These are phyloP conservation scores for Theileria orientalis DNA, from an alignment of 169 alveolate species.

Conservation along the genomic window DNA sequence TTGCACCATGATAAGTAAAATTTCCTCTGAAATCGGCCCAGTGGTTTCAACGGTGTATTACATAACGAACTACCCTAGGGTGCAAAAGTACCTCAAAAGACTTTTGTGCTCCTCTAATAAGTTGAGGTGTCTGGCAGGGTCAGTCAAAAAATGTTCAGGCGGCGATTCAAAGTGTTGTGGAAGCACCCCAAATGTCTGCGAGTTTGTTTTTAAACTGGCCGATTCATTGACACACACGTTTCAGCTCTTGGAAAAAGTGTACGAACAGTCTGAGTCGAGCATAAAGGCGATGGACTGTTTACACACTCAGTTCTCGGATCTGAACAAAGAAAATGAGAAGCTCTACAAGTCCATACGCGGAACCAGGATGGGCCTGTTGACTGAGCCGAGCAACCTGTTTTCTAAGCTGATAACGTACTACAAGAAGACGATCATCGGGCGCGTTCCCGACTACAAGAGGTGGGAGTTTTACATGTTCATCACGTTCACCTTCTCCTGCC, in stretches of 20 bases:
- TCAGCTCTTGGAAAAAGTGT: not conserved
- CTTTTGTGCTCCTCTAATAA: not conserved
- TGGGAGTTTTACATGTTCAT: constrained; percentile 6
- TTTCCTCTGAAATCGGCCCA: not conserved
- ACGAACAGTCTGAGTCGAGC: not conserved
- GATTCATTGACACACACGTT: not conserved
- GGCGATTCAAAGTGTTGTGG: not conserved
- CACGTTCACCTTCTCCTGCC: not conserved
- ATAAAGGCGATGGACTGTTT: not conserved
- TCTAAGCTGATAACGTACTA: constrained; percentile 10
- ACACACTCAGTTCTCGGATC: not conserved
- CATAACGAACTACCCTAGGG: not conserved
- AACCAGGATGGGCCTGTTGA: constrained; percentile 11
- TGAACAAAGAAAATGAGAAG: not conserved
- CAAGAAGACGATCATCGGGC: constrained; percentile 8
- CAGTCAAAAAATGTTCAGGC: not conserved
- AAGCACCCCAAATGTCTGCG: not conserved
- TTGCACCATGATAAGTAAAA: not conserved
- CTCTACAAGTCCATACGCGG: constrained; percentile 2
- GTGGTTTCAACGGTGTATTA: not conserved
- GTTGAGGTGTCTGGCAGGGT: not conserved
- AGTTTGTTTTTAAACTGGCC: not conserved
- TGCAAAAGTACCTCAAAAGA: not conserved
- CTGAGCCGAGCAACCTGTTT: constrained; percentile 2
- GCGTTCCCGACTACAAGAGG: constrained; percentile 7